Evolutionary conservation across 257 asterid genomes (phyloP).

Genomic region (Leonotis leonurus): DNA sequence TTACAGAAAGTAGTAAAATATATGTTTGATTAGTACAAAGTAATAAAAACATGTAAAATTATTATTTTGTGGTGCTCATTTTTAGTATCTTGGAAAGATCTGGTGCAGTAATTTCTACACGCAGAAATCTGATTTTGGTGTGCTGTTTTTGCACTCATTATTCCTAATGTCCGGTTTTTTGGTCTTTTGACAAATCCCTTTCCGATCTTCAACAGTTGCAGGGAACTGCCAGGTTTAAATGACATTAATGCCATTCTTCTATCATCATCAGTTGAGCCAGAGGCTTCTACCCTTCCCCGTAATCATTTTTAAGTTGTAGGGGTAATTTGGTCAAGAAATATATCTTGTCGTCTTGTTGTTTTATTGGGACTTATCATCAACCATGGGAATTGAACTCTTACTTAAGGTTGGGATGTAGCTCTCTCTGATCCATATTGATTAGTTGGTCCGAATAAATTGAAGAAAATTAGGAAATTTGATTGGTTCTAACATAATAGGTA

Average conservation of each 20-base stretch:
- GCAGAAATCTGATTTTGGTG: constrained; percentile 6
- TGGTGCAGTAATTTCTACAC: constrained; percentile 7
- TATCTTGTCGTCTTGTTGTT: constrained; percentile 10
- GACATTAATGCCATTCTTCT: constrained; percentile 17
- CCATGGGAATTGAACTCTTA: no score
- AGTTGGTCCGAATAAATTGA: no score
- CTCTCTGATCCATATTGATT: no score
- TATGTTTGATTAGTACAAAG: neutral
- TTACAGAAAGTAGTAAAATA: neutral
- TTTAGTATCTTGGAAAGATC: constrained; percentile 15
- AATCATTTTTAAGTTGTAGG: no score
- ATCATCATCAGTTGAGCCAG: neutral
- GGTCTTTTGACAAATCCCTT: constrained; percentile 31
- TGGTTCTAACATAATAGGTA: no score
- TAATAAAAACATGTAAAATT: neutral
- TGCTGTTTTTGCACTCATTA: constrained; percentile 11
- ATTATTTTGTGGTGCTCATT: neutral
- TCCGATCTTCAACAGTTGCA: constrained; percentile 15
- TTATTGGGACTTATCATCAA: no score
- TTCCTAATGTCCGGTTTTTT: constrained; percentile 22
- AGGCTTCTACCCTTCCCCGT: no score
- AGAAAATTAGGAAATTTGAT: no score
- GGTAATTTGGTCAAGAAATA: constrained; percentile 13
- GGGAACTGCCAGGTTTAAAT: constrained; percentile 6
- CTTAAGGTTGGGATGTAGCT: no score